Evolutionary conservation across 1,139 yeast genomes (phyloP).

Genomic region (Debaryomyces robertsiae): DNA sequence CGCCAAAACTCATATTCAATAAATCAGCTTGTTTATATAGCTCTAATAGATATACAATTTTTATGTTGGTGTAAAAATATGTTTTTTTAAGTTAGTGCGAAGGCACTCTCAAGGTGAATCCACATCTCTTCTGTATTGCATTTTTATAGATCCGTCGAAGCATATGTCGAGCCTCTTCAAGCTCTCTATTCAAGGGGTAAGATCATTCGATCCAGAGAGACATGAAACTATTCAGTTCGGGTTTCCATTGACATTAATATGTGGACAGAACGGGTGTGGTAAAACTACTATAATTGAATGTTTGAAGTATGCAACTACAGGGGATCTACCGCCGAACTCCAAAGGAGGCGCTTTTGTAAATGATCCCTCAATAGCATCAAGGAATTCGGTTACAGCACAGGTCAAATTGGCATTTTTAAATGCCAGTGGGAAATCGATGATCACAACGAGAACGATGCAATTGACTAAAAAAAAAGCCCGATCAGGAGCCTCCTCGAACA

Average conservation of each 20-base stretch:
- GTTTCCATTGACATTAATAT: constrained; percentile 86
- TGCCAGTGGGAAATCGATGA: constrained; percentile 76
- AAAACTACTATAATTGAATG: constrained; percentile 97
- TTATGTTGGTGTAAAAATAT: background rate
- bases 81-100: background rate
- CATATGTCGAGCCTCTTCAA: constrained; percentile 70
- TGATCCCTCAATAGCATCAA: constrained; percentile 83
- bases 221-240: constrained; percentile 90
- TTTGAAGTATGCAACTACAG: constrained; percentile 90
- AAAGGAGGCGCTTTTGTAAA: constrained; percentile 96
- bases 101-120: background rate
- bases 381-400: constrained; percentile 82
- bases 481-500: constrained; percentile 42
- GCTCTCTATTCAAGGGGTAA: constrained; percentile 84
- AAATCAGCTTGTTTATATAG: constrained; percentile 12
- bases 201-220: constrained; percentile 84
- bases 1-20: constrained; percentile 51
- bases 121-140: background rate
- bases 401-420: constrained; percentile 84
- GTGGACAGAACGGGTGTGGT: constrained; percentile 98
- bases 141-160: too few relatives aligned
- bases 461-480: constrained; percentile 58
- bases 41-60: constrained; percentile 1
- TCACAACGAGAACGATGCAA: constrained; percentile 84
- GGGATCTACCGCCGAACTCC: constrained; percentile 92